Evolutionary conservation across 306 rosid species (phyloP), one percentile per base, ranked within the genome.

Genomic region (Clitoria ternatea): DNA sequence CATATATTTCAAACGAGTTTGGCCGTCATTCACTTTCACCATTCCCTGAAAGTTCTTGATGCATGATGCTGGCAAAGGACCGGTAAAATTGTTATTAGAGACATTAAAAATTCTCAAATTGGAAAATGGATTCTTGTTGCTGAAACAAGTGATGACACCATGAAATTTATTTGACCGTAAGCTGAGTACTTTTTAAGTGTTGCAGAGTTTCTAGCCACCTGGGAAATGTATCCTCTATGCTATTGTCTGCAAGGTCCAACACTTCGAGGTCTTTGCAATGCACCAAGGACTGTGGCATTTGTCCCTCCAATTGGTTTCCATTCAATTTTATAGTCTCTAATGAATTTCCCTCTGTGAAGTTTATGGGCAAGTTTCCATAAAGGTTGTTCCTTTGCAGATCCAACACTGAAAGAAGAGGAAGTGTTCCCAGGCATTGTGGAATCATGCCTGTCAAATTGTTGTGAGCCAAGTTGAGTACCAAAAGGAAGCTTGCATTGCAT

Each of bases 161-260:
- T 55, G n/a, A 23, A 86, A 55, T 12, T 26, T 80, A 6, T 84
- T 86, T 11, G 80, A 64, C 4, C 82, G 14, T 17, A 86, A 60
- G 17, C 54, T 35, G 18, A 86, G 82, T 50, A 76, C 81, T 1
- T 55, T 55, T 71, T 1, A 86, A 77, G 11, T 29, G 0, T 1
- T 61, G 67, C 1, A 82, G 67, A 19, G 43, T 13, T 40, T 61
- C 81, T 49, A 86, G 29, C 85, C 83, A 83, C 39, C 2, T 1
- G 3, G 82, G 85, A 62, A 81, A 83, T 2, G n/a, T 7, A 2
- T 72, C 85, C 2, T 44, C 24, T 17, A 84, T 48, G 3, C 26
- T 29, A 36, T 81, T 86, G 0, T 66, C 36, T 23, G 78, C 86
- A 36, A 86, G 5, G 27, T 86, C 83, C 3, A 86, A 22, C 56